Base-by-base conservation (phyloP, 345 rosid species). In the Nasturtium officinale region DNA sequence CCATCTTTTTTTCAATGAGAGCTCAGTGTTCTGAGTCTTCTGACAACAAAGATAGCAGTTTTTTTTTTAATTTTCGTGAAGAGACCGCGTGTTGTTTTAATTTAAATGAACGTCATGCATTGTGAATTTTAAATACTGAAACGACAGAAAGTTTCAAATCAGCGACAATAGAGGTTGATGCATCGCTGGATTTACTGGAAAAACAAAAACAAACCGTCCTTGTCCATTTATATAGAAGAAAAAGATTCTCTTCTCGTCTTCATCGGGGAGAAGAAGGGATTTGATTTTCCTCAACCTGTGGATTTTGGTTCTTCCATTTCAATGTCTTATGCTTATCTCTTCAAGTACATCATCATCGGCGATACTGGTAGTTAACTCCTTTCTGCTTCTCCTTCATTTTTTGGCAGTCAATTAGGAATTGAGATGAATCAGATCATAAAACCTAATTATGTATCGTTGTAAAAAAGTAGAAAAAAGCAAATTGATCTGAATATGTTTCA, bases 281-380 rank as follows among this genome's bases (percentile, higher is more conserved):
- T 74, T 21, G 61, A 15, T 55, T 65, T 25, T 42, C 65, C 50
- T 23, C 11, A 69, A 69, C 29, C 47, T 16, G n/a, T 38, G 50
- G 56, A 55, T 16, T 42, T 57, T 13, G 58, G 45, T 51, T 18
- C 61, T 12, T 46, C 56, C 15, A 20, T 7, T 11, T 61, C 62
- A 50, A 79, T 79, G 82, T 93, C 98, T 10, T 93, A 93, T 86
- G 98, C 97, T 2, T 93, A 93, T 72, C 94, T 93, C 61, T 93
- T 90, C 79, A 93, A 93, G 87, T 93, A 90, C 83, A 93, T 93
- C 87, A 93, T 93, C 87, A 93, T 93, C 85, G 98, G 98, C 58
- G 98, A 90, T 28, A 95, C 97, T 9, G 98, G 97, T 89, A 23
- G 2, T 23, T 23, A 65, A 45, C 50, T 51, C 13, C 33, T 11